Conservation (phyloP, 31 red algal species). For the Porphyra umbilicalis region DNA sequence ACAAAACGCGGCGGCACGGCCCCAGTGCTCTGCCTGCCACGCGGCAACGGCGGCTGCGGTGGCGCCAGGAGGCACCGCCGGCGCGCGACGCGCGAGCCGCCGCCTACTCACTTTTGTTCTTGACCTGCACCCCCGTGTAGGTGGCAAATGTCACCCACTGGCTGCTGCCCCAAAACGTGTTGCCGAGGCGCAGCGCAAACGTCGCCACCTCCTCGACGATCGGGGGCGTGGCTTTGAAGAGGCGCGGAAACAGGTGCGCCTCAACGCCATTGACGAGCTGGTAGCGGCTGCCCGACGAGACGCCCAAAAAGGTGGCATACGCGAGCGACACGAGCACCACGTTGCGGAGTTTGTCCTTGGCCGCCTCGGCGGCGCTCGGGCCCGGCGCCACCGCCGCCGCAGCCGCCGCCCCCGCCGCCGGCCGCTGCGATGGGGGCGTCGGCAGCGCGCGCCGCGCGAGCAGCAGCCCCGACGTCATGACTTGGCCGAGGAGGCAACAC, state of each 20-base stretch:
- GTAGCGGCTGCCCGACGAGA: constrained; percentile 65
- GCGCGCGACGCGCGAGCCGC: no score
- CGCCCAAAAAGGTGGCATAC: constrained; percentile 75
- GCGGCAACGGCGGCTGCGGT: background rate
- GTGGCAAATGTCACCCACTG: constrained; percentile 86
- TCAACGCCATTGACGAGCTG: constrained; percentile 93
- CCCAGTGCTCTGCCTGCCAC: background rate
- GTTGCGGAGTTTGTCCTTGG: constrained; percentile 30
- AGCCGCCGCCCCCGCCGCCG: background rate
- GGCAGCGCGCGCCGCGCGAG: constrained; percentile 2
- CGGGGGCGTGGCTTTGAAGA: constrained; percentile 52
- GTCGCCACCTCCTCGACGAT: constrained; percentile 38
- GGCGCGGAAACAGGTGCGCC: constrained; percentile 75
- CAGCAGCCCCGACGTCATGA: constrained; percentile 55
- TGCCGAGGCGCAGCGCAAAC: constrained; percentile 69
- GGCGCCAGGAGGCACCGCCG: no score
- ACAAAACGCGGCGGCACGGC: background rate
- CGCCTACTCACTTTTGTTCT: background rate
- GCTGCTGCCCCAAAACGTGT: constrained; percentile 85
- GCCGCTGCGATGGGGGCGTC: background rate
- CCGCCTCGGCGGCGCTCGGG: background rate
- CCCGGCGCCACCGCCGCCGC: background rate
- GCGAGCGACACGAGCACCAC: constrained; percentile 45
- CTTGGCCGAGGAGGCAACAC: constrained; percentile 53
- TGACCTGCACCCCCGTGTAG: constrained; percentile 76